phyloP scores from a whole-genome alignment of 768 basidiomycete species.

The Pleurotus tuoliensis region DNA sequence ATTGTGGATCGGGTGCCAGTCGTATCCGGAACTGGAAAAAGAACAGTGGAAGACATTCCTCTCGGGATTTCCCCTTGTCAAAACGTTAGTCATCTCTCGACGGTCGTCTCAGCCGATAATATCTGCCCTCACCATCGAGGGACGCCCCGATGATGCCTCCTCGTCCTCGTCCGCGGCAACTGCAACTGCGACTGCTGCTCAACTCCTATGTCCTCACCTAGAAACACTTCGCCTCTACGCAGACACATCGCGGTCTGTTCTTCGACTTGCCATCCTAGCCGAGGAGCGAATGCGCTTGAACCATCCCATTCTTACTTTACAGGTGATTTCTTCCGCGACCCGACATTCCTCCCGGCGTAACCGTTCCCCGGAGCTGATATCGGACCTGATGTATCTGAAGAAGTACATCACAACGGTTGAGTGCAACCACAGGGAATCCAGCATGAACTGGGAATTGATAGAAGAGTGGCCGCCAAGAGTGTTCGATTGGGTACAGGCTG shows the following conservation, averaged over 20 bases:
- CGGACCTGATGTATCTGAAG: constrained; percentile 3
- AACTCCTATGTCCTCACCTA: constrained; percentile 1
- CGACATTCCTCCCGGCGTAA: constrained; percentile 1
- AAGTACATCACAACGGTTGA: constrained; percentile 1
- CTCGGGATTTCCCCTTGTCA: not conserved
- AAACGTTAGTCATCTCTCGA: constrained; percentile 1
- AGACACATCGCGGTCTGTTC: constrained; percentile 6
- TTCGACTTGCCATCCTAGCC: not conserved
- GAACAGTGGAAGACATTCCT: constrained; percentile 1
- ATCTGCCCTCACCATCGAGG: not conserved
- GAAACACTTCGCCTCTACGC: constrained; percentile 1
- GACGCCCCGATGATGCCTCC: not conserved
- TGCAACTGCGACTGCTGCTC: too few species aligned
- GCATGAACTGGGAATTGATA: constrained; percentile 4
- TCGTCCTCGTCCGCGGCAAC: not conserved
- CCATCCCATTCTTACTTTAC: not conserved
- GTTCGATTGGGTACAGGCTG: constrained; percentile 1
- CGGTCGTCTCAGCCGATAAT: constrained; percentile 4
- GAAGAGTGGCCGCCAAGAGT: constrained; percentile 6
- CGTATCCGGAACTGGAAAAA: not conserved
- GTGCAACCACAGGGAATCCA: not conserved
- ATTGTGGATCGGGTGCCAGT: constrained; percentile 4
- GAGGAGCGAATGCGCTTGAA: not conserved
- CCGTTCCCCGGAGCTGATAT: constrained; percentile 2
- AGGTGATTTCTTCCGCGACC: not conserved